A percentile compares a stretch with the other conserved stretches of the same genome.
phyloP scores from a whole-genome alignment of 192 early-diverging fungal species.

The Pecoramyces ruminantium region DNA sequence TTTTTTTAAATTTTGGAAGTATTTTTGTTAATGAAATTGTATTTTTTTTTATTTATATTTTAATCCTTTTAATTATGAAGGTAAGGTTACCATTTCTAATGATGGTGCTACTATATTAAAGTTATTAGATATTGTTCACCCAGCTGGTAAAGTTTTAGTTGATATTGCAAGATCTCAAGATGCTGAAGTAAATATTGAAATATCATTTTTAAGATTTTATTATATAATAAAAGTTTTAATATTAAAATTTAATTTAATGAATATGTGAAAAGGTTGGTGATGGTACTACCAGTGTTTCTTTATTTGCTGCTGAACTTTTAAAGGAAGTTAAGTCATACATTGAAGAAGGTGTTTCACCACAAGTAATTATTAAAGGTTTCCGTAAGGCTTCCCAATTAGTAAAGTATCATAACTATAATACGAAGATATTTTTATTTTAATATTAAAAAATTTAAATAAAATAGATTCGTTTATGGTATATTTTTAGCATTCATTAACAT shows the following conservation, averaged over 20 bases:
- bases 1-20: no score
- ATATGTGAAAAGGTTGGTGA: constrained; percentile 75
- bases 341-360: constrained; percentile 83
- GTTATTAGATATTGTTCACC: constrained; percentile 93
- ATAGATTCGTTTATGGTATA: no score
- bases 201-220: no score
- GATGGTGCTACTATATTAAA: constrained; percentile 98
- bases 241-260: no score
- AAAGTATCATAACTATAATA: constrained; percentile 1
- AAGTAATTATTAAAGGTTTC: constrained; percentile 90
- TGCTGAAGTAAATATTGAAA: constrained; percentile 51
- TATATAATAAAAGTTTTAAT: no score
- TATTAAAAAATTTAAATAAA: no score
- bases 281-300: constrained; percentile 92
- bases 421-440: no score
- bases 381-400: constrained; percentile 75
- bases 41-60: no score
- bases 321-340: constrained; percentile 86
- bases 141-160: constrained; percentile 92
- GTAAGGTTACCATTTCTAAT: constrained; percentile 89
- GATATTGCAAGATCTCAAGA: constrained; percentile 97
- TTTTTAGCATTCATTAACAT: no score
- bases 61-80: constrained; percentile 10
- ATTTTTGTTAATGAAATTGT: no score
- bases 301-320: constrained; percentile 90